Conservation (phyloP, 1,284 basidiomycete species). For the Exsudoporus floridanus region DNA sequence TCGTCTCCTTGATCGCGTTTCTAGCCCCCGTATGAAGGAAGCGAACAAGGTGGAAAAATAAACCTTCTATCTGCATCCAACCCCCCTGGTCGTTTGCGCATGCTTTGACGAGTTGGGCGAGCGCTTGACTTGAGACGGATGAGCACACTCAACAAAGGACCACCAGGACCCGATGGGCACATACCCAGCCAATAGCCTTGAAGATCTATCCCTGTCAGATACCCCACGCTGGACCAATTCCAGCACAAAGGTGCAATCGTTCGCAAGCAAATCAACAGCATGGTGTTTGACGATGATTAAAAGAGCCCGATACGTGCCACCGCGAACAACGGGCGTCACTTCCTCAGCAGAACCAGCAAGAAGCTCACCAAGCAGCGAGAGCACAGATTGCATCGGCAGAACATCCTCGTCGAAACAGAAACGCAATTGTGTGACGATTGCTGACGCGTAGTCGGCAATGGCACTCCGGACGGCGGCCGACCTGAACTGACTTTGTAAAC, state of each 20-base stretch:
- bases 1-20: constrained; percentile 55
- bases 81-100: constrained; percentile 35
- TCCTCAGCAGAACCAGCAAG: constrained; percentile 48
- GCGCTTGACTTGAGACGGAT: constrained; percentile 41
- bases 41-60: constrained; percentile 50
- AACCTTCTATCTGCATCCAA: constrained; percentile 38
- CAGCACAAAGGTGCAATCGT: constrained; percentile 24
- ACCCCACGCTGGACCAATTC: constrained; percentile 50
- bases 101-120: constrained; percentile 48
- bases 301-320: constrained; percentile 46
- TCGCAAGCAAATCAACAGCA: constrained; percentile 39
- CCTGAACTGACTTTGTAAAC: constrained; percentile 16
- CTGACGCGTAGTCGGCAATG: constrained; percentile 26
- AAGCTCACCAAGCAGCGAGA: constrained; percentile 35
- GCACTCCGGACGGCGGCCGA: constrained; percentile 19
- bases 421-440: constrained; percentile 12
- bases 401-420: constrained; percentile 9
- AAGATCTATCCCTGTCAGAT: constrained; percentile 53
- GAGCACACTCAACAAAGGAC: constrained; percentile 3
- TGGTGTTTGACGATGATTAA: constrained; percentile 50
- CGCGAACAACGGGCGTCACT: constrained; percentile 47
- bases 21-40: constrained; percentile 44
- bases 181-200: constrained; percentile 69
- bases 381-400: constrained; percentile 28
- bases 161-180: constrained; percentile 20